A percentile compares a stretch with the other conserved stretches of the same genome.
These are phyloP conservation scores for Eucalyptus viminalis DNA, from an alignment of 345 rosid species.

Conservation along the genomic window DNA sequence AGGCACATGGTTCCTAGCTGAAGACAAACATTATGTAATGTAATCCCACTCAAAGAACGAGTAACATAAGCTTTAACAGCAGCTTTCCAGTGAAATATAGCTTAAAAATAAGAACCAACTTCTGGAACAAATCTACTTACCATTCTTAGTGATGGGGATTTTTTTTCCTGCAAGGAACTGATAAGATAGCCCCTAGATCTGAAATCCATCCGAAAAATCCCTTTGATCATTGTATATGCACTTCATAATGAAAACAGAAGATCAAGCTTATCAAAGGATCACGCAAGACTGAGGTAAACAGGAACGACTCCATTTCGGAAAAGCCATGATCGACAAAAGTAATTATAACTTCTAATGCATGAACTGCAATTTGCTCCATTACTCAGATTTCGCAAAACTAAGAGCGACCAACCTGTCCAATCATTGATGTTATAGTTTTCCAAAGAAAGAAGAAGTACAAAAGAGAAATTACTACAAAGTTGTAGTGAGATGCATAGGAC, in stretches of 20 bases:
- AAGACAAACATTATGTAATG: background rate
- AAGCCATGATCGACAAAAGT: background rate
- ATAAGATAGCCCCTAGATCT: conserved; percentile 45
- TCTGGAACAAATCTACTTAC: conserved; percentile 13
- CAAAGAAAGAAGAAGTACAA: too few relatives aligned
- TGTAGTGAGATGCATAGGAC: too few relatives aligned
- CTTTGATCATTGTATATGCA: conserved; percentile 78
- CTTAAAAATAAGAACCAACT: background rate
- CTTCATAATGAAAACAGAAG: conserved; percentile 13
- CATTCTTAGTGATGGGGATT: conserved; percentile 36
- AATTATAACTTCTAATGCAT: background rate
- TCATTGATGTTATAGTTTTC: too few relatives aligned
- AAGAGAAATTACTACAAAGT: too few relatives aligned
- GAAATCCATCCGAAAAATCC: conserved; percentile 59
- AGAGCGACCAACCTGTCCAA: background rate
- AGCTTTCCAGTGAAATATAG: background rate
- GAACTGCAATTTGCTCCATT: background rate
- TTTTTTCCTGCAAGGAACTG: conserved; percentile 55
- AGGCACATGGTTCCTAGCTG: background rate
- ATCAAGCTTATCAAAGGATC: background rate
- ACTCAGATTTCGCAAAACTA: background rate
- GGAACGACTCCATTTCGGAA: background rate
- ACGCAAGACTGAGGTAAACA: too few relatives aligned
- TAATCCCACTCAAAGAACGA: background rate
- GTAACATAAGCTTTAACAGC: background rate